phyloP scores from a whole-genome alignment of 2,329 filamentous ascomycete genomes.

The Penicillium paneum region DNA sequence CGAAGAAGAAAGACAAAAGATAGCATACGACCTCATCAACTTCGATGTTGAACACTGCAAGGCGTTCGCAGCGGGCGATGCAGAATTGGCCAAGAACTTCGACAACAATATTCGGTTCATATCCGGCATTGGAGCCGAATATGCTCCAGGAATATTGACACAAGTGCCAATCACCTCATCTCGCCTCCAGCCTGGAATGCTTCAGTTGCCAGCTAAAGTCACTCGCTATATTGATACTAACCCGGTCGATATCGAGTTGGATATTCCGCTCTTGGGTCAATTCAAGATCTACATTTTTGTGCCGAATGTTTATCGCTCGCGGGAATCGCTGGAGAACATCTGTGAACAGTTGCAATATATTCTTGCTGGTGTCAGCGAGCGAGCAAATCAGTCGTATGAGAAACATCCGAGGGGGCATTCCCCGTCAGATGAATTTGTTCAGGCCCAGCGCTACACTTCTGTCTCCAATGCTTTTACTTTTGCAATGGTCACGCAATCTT shows the following conservation, averaged over 20 bases:
- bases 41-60: slow-evolving; percentile 47
- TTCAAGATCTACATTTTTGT: slow-evolving; percentile 73
- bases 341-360: slow-evolving; percentile 54
- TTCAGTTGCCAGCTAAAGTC: slow-evolving; percentile 65
- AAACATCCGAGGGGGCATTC: slow-evolving; percentile 56
- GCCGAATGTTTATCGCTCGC: slow-evolving; percentile 57
- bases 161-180: slow-evolving; percentile 31
- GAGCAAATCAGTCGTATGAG: slow-evolving; percentile 61
- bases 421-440: slow-evolving; percentile 63
- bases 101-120: slow-evolving; percentile 70
- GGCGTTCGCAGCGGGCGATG: slow-evolving; percentile 59
- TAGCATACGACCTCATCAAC: slow-evolving; percentile 31
- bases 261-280: slow-evolving; percentile 73
- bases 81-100: slow-evolving; percentile 66
- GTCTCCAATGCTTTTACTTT: slow-evolving; percentile 69
- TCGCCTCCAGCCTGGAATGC: slow-evolving; percentile 40
- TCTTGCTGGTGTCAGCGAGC: slow-evolving; percentile 58
- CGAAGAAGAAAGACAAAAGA: slow-evolving; percentile 30
- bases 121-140: slow-evolving; percentile 67
- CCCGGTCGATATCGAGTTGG: slow-evolving; percentile 71
- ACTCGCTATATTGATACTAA: slow-evolving; percentile 75
- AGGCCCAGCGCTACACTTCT: slow-evolving; percentile 66
- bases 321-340: slow-evolving; percentile 59
- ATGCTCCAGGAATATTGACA: slow-evolving; percentile 63
- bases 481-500: slow-evolving; percentile 63